phyloP scores from a whole-genome alignment of 495 filamentous ascomycete genomes.

The Immersiella caudata region DNA sequence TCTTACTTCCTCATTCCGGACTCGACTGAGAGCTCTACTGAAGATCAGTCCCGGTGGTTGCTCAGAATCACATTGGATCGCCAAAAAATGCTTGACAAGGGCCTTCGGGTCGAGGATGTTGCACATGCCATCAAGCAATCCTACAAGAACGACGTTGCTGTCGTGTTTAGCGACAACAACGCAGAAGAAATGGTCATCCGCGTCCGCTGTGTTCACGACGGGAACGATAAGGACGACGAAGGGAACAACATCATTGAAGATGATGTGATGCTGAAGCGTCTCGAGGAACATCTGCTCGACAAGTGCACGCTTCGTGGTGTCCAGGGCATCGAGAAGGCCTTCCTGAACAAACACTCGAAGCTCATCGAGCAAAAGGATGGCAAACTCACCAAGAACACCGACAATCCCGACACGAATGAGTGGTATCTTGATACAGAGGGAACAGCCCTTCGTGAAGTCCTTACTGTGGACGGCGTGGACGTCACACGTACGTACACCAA shows the following conservation, averaged over 20 bases:
- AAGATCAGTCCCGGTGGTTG: conserved; percentile 88
- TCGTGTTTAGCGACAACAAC: conserved; percentile 98
- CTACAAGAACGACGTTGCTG: conserved; percentile 82
- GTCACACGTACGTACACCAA: conserved; percentile 90
- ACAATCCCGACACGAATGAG: conserved; percentile 66
- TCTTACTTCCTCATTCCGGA: conserved; percentile 97
- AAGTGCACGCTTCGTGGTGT: conserved; percentile 89
- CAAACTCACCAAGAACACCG: conserved; percentile 67
- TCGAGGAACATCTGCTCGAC: conserved; percentile 89
- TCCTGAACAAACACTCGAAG: conserved; percentile 79
- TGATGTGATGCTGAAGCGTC: conserved; percentile 84
- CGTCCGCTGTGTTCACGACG: conserved; percentile 74
- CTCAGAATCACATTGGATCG: conserved; percentile 92
- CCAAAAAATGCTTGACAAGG: conserved; percentile 93
- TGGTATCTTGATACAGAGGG: conserved; percentile 96
- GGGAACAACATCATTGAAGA: conserved; percentile 81
- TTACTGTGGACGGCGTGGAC: conserved; percentile 87
- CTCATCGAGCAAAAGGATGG: conserved; percentile 67
- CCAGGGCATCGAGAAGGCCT: conserved; percentile 81
- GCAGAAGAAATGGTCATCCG: conserved; percentile 94
- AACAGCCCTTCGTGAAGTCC: conserved; percentile 77
- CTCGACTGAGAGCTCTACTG: conserved; percentile 66
- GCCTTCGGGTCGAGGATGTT: conserved; percentile 87
- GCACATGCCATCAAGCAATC: conserved; percentile 84
- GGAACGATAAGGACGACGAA: conserved; percentile 72